These are phyloP conservation scores for Saccharomyces pastorianus DNA, from an alignment of 1,139 yeast species.

Conservation along the genomic window DNA sequence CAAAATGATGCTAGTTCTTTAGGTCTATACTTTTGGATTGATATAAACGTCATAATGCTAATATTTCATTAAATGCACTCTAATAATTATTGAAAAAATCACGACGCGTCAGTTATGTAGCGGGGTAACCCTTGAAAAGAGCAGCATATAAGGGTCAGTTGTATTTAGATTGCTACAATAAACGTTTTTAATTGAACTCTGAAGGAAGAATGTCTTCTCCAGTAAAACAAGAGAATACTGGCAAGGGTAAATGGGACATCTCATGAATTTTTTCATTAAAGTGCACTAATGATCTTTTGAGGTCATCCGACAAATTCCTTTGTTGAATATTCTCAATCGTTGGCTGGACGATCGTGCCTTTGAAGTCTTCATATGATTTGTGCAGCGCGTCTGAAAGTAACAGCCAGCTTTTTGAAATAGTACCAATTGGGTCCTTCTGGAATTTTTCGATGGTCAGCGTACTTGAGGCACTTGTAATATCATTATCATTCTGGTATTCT, in stretches of 20 bases:
- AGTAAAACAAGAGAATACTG: slow-evolving; percentile 49
- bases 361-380: slow-evolving; percentile 73
- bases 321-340: slow-evolving; percentile 71
- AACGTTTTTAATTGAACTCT: background rate
- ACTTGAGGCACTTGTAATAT: background rate
- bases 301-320: slow-evolving; percentile 66
- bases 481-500: background rate
- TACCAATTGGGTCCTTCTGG: slow-evolving; percentile 77
- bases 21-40: no score
- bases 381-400: slow-evolving; percentile 76
- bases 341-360: slow-evolving; percentile 83
- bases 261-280: slow-evolving; percentile 88
- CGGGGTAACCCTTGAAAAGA: background rate
- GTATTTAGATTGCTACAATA: background rate
- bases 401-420: slow-evolving; percentile 90
- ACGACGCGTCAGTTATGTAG: background rate
- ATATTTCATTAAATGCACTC: no score
- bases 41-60: no score
- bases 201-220: background rate
- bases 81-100: background rate
- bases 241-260: slow-evolving; percentile 61
- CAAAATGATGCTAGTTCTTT: no score
- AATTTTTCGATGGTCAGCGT: slow-evolving; percentile 43
- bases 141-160: background rate
- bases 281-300: slow-evolving; percentile 82